phyloP scores from a whole-genome alignment of 1,284 basidiomycete species.

The Irpex sp. region DNA sequence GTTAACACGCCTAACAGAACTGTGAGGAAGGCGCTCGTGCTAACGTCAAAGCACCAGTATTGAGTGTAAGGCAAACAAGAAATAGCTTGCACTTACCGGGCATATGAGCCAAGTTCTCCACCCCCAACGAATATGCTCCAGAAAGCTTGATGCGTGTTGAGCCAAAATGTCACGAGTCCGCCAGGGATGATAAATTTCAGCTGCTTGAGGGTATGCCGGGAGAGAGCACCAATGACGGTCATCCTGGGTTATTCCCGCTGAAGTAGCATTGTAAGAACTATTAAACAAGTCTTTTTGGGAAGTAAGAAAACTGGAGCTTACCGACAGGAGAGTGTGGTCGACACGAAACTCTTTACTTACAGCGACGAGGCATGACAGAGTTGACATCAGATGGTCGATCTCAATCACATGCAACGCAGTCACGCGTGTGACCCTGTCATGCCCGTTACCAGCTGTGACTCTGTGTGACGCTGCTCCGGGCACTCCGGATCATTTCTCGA shows the following conservation, averaged over 20 bases:
- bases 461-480: not conserved
- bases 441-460: not conserved
- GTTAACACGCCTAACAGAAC: conserved; percentile 51
- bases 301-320: not conserved
- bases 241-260: not conserved
- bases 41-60: conserved; percentile 18
- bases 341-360: not conserved
- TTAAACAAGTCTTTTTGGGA: not conserved
- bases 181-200: conserved; percentile 71
- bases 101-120: conserved; percentile 37
- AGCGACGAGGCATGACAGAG: not conserved
- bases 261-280: not conserved
- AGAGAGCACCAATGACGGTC: conserved; percentile 19
- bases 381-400: not conserved
- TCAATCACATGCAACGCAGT: not conserved
- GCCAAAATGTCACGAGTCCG: conserved; percentile 50
- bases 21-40: conserved; percentile 45
- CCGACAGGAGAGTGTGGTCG: not conserved
- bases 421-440: not conserved
- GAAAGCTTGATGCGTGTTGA: conserved; percentile 49
- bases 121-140: conserved; percentile 32
- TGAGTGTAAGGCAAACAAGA: not conserved
- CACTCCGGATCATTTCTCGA: not conserved
- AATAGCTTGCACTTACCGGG: conserved; percentile 35
- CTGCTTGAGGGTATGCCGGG: conserved; percentile 53